Base-by-base conservation (phyloP, 2,329 filamentous ascomycete genomes). In the Colletotrichum sublineola region DNA sequence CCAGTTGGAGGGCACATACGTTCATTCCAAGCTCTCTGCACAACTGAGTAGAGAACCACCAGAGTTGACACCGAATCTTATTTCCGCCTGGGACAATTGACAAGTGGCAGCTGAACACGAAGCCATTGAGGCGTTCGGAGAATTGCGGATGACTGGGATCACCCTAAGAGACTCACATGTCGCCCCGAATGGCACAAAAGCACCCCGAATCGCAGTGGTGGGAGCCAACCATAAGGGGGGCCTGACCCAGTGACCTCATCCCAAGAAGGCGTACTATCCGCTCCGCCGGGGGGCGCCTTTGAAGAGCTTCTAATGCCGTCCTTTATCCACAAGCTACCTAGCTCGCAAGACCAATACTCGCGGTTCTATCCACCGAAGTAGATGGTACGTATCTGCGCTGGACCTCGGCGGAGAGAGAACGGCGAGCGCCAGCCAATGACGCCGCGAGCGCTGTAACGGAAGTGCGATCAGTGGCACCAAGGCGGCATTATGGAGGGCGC, bases 401-500 rank as follows among this genome's bases (percentile, higher is more conserved):
- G 58, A 73, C 73, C 71, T 74, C 71, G 71, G 73, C 71, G 73
- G 63, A 71, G 73, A 57, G 60, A 56, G 56, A 67, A 38, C 56
- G 71, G 63, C 44, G 58, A 60, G 50, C 33, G 18, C 52, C 48
- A 53, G 53, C 71, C 73, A 74, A 74, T 74, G 31, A 52, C 31
- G 61, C 46, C 11, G 29, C 12, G 48, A 62, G 63, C 73, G 73
- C 73, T 74, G 73, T 66, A 74, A 73, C 71, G 73, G 73, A 74
- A 73, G 66, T 24, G 46, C 61, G 31, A 46, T 48, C 50, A 67
- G 58, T 71, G 63, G 63, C 44, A 64, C 66, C 55, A 46, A 56
- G 48, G 63, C 73, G 70, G 73, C 67, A 67, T 65, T 70, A 74
- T 69, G 70, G 73, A 73, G 70, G 57, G 40, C 60, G 66, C 63